Conservation (phyloP, 352 stramenopile species). For the Phytophthora palmivora region DNA sequence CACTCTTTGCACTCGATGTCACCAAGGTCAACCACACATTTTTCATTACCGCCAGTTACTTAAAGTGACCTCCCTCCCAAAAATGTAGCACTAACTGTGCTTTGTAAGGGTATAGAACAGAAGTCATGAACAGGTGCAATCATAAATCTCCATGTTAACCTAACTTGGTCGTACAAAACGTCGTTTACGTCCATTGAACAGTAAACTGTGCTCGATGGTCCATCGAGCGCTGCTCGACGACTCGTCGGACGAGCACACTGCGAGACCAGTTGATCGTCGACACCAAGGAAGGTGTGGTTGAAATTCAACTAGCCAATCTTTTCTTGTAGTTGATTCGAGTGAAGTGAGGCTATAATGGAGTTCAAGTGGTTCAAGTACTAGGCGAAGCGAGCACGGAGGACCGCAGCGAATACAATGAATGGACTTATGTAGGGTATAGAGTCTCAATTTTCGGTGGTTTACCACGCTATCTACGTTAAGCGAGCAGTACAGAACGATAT, state of each 20-base stretch:
- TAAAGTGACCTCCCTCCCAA: slow-evolving; percentile 17
- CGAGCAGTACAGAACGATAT: no score
- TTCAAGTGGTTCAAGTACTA: no score
- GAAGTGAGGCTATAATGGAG: no score
- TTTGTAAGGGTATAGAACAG: background rate
- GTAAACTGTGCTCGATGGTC: background rate
- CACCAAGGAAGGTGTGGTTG: slow-evolving; percentile 28
- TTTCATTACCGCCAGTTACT: slow-evolving; percentile 21
- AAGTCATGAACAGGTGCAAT: slow-evolving; percentile 18
- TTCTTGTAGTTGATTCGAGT: background rate
- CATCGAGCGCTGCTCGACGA: no score
- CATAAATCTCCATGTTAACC: slow-evolving; percentile 2
- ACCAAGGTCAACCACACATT: slow-evolving; percentile 31
- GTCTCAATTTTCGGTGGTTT: no score
- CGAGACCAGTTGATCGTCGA: slow-evolving; percentile 3
- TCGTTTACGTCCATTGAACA: slow-evolving; percentile 9
- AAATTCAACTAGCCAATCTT: slow-evolving; percentile 17
- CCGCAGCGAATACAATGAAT: no score
- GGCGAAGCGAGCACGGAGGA: no score
- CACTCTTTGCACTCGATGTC: slow-evolving; percentile 27
- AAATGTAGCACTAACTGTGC: background rate
- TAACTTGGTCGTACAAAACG: slow-evolving; percentile 2
- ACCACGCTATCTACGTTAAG: no score
- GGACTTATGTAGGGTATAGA: no score
- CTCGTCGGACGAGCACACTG: no score